Evolutionary conservation across 805 yeast species (phyloP), one percentile per base, ranked within the genome.

Genomic region (Lachancea thermotolerans): DNA sequence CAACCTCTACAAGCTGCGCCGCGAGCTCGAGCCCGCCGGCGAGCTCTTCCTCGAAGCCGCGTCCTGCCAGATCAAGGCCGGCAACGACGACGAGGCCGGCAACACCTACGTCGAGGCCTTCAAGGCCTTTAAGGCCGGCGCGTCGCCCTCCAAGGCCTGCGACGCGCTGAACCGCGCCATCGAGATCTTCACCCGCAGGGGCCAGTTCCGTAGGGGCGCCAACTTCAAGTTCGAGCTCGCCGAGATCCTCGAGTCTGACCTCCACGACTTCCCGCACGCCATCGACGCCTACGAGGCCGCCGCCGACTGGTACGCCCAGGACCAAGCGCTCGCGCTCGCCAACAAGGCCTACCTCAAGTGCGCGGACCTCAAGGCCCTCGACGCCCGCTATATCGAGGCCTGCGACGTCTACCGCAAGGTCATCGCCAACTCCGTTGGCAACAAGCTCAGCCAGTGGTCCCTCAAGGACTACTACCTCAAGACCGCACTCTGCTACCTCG

Each of bases 181-280:
- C 49, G 82, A 79, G 50, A 74, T 87, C 60, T 91, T 90, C 65
- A 88, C 95, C 1, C 74, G 79, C 50, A 80, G 86, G 55, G 99
- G 99, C 10, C 96, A 91, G 64, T 93, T 93, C 68, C 80, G 99
- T 63, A 75, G 98, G 64, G 96, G 95, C 18, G 99, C 99, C 10
- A 88, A 88, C 60, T 90, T 85, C 69, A 84, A 90, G 61, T 79
- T 84, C 72, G 99, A 93, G 62, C 73, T 93, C 58, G 99, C 90
- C 10, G 89, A 81, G 53, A 65, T 91, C 38, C 87, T 85, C 60
- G 98, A 91, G 66, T 75, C 76, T 38, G 85, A 83, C 40, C 68
- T 87, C 16, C 75, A 75, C 41, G 91, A 90, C 57, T 65, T 70
- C 29, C 69, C 72, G 18, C 77, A 77, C 53, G 97, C 99, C 5